Evolutionary conservation across 345 rosid genomes (phyloP).

Genomic region (Lumnitzera racemosa): DNA sequence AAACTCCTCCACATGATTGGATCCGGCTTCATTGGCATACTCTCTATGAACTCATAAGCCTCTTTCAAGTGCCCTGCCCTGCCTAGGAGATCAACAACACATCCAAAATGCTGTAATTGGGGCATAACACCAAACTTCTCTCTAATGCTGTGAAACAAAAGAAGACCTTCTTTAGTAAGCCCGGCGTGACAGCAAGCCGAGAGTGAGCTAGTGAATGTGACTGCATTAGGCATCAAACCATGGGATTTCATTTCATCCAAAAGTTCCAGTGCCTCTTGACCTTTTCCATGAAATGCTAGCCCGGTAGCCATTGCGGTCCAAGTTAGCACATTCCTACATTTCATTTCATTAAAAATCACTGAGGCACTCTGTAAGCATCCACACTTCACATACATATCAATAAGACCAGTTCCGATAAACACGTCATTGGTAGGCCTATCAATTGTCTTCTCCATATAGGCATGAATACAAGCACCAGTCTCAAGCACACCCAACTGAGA

Average conservation of each 20-base stretch:
- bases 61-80: conserved; percentile 41
- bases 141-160: conserved; percentile 34
- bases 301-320: conserved; percentile 65
- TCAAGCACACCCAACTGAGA: conserved; percentile 42
- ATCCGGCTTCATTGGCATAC: conserved; percentile 39
- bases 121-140: conserved; percentile 29
- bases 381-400: conserved; percentile 62
- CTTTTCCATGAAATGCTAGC: conserved; percentile 56
- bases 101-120: conserved; percentile 34
- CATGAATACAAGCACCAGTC: conserved; percentile 46
- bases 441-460: conserved; percentile 42
- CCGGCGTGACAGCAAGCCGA: conserved; percentile 53
- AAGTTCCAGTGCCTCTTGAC: conserved; percentile 33
- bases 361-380: conserved; percentile 38
- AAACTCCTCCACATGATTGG: conserved; percentile 42
- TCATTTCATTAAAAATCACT: conserved; percentile 31
- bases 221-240: conserved; percentile 37
- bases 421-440: conserved; percentile 40
- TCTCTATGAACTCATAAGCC: conserved; percentile 35
- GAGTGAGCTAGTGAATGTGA: conserved; percentile 57
- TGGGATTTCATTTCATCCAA: conserved; percentile 29
- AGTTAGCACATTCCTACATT: conserved; percentile 41
- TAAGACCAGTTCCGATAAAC: conserved; percentile 51
- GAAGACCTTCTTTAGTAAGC: conserved; percentile 44
- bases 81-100: conserved; percentile 50